Base-by-base conservation (phyloP, 768 basidiomycete genomes). In the Boletus vermiculosoides region DNA sequence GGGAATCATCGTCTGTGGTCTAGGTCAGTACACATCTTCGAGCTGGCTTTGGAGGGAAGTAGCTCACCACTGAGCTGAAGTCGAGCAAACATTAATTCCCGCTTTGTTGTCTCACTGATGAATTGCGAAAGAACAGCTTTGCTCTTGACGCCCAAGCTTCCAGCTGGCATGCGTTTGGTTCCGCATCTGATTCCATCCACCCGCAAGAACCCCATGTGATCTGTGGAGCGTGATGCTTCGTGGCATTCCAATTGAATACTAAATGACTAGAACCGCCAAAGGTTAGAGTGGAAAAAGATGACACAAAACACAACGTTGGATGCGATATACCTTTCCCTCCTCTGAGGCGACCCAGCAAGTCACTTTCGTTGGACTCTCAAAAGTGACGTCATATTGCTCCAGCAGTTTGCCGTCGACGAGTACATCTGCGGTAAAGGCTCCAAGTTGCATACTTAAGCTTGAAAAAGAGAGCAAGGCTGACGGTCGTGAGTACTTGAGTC, bases 291-390 rank as follows among this genome's bases (percentile, higher is more conserved):
- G 15, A 45, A 42, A 31, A 15, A 31, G n/a, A n/a, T n/a, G n/a
- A n/a, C n/a, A n/a, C n/a, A 15, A 56, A 44, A 11, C 1, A 37
- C 11, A 15, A 22, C 20, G 10, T 20, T 22, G 16, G 13, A 28
- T 15, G 25, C 6, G 45, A n/a, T 16, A 18, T 42, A 52, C 66
- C 47, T 66, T 69, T 52, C 62, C 65, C 11, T 59, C 60, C 50
- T 68, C 57, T 0, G 66, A 67, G 15, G 64, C 51, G 20, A 67
- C 52, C 61, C 63, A 68, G 39, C 67, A 68, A 13, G 59, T 61
- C 12, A 36, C 54, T n/a, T 45, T 37, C 4, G 66, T 63, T 23
- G 56, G 50, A 30, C 18, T 49, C 37, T 56, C 54, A 3, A 31
- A 20, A 1, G 30, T 40, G 16, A 59, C 39, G 13, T 60, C 62